A percentile compares a stretch with the other conserved stretches of the same genome.
Evolutionary conservation across 371 early-diverging fungal genomes (phyloP).

Genomic region (Amoeboaphelidium occidentale): DNA sequence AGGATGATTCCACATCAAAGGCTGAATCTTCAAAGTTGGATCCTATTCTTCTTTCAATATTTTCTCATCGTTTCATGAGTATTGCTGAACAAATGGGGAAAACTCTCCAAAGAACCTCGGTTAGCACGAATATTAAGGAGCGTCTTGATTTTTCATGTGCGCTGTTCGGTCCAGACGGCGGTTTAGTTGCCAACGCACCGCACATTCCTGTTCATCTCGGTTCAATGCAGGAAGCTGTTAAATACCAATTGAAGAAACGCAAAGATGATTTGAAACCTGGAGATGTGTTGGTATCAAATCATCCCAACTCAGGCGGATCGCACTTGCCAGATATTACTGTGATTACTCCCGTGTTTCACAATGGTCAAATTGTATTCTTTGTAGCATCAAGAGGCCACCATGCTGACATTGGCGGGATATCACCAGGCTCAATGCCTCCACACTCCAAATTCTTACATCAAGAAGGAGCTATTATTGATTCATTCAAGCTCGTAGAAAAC

Average conservation of each 20-base stretch:
- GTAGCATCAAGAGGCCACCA: conserved; percentile 71
- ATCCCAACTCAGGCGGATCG: conserved; percentile 86
- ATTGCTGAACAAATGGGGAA: conserved; percentile 96
- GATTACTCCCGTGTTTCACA: conserved; percentile 81
- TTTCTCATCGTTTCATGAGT: conserved; percentile 86
- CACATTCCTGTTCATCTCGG: conserved; percentile 91
- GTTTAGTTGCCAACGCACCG: conserved; percentile 54
- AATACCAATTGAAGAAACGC: conserved; percentile 46
- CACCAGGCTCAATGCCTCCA: conserved; percentile 8
- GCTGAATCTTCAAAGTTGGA: conserved; percentile 12
- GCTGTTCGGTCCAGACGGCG: conserved; percentile 76
- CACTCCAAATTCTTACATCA: conserved; percentile 28
- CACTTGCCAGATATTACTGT: conserved; percentile 79
- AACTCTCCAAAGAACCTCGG: conserved; percentile 73
- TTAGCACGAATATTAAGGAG: conserved; percentile 91
- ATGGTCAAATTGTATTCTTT: conserved; percentile 54
- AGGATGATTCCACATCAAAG: conserved; percentile 14
- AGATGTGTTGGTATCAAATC: conserved; percentile 82
- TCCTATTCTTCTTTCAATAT: conserved; percentile 67
- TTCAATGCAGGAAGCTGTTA: conserved; percentile 73
- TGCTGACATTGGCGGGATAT: conserved; percentile 67
- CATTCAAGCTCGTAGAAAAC: conserved; percentile 55
- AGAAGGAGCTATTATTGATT: conserved; percentile 77
- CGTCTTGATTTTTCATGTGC: conserved; percentile 89
- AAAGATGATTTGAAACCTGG: conserved; percentile 34